Evolutionary conservation across 2,329 filamentous ascomycete genomes (phyloP), one percentile per base, ranked within the genome.

Genomic region (Emergomyces orientalis): DNA sequence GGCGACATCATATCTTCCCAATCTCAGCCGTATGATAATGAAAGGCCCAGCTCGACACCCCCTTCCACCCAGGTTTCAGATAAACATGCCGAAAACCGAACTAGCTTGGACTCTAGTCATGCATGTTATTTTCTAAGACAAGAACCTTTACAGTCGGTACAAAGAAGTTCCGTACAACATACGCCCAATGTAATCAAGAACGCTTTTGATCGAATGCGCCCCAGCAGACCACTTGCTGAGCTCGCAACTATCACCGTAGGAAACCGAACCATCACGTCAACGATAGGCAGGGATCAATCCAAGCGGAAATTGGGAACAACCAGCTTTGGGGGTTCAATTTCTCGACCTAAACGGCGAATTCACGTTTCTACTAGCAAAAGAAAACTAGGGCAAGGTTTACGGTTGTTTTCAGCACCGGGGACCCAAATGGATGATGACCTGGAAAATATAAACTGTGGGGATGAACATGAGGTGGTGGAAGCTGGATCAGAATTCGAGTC

Each of bases 211-310:
- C 80, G 83, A 22, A 87, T 87, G 83, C 80, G 85, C 19, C 80
- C 82, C 0, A 88, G 85, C 70, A 82, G 88, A 41, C 77, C 82
- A 1, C 81, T 83, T 1, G 76, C 81, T 34, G 86, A 90, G 68
- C 77, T 87, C 60, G 88, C 89, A 25, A 90, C 88, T 1, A 89
- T 93, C 57, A 91, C 88, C 0, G 84, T 93, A 61, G 89, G 88
- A 1, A 81, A 86, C 65, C 82, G 81, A 55, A 90, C 86, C 0
- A 81, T 86, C 5, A 87, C 84, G 0, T 86, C 86, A 25, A 81
- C 85, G 39, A 81, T 91, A 67, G 87, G 88, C 1, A 78, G 82
- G 59, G 70, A 79, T 3, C 70, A 74, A 32, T 71, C 67, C 32
- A 78, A 74, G 65, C 69, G 72, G 62, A 69, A 71, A 37, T 70